phyloP scores from a whole-genome alignment of 257 asterid species.

The Gentiana macrophylla region DNA sequence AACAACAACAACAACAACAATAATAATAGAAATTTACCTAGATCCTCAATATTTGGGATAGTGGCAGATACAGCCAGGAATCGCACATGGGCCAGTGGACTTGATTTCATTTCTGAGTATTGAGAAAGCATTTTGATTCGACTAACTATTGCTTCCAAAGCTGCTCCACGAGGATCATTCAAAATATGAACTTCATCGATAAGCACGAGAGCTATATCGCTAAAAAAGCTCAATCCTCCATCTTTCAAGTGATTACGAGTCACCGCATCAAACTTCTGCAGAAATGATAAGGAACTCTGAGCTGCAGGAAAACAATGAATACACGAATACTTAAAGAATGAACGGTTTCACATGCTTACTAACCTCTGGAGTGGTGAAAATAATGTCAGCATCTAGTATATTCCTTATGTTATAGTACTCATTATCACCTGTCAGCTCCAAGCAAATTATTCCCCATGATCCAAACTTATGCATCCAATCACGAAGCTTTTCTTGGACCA shows the following conservation, averaged over 20 bases:
- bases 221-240: constrained; percentile 92
- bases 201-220: constrained; percentile 86
- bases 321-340: background rate
- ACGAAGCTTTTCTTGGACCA: constrained; percentile 92
- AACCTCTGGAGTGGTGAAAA: constrained; percentile 98
- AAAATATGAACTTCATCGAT: constrained; percentile 97
- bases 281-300: constrained; percentile 15
- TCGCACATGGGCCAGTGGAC: constrained; percentile 74
- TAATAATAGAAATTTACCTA: constrained; percentile 38
- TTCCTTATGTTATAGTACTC: constrained; percentile 51
- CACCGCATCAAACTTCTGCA: constrained; percentile 89
- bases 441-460: constrained; percentile 64
- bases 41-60: constrained; percentile 78
- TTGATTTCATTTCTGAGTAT: constrained; percentile 71
- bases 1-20: background rate
- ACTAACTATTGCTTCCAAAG: constrained; percentile 89
- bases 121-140: constrained; percentile 82
- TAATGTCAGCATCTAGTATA: constrained; percentile 87
- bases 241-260: constrained; percentile 81
- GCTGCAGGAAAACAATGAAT: constrained; percentile 1
- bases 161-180: constrained; percentile 97
- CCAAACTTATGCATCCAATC: constrained; percentile 82
- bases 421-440: constrained; percentile 93
- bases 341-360: background rate
- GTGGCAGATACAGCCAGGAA: constrained; percentile 94